Conservation (phyloP, 148 eudicot genomes). For the Amaranthus palmeri region DNA sequence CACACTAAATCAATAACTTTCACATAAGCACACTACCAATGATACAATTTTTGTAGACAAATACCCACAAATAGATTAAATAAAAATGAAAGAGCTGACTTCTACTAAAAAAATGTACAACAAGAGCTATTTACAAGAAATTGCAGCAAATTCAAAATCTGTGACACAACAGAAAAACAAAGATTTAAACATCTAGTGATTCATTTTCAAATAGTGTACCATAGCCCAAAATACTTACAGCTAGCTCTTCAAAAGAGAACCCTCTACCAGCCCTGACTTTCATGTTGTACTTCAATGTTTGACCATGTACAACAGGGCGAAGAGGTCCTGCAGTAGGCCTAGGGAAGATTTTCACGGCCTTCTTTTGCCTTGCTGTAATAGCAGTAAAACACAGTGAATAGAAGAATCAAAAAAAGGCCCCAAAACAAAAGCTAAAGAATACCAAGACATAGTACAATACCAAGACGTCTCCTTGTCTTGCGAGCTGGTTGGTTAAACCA, state of each 20-base stretch:
- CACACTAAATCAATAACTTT: no score
- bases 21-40: no score
- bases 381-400: background rate
- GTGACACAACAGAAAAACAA: background rate
- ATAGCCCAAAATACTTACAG: slow-evolving; percentile 18
- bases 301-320: slow-evolving; percentile 61
- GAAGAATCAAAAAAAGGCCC: background rate
- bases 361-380: slow-evolving; percentile 58
- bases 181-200: background rate
- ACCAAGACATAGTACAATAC: slow-evolving; percentile 17
- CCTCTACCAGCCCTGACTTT: slow-evolving; percentile 54
- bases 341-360: slow-evolving; percentile 75
- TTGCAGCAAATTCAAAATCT: background rate
- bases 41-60: no score
- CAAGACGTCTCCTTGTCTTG: slow-evolving; percentile 55
- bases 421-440: background rate
- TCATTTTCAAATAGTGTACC: background rate
- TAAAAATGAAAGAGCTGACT: no score
- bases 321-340: slow-evolving; percentile 70
- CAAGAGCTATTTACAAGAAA: background rate
- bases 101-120: background rate
- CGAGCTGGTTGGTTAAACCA: slow-evolving; percentile 80
- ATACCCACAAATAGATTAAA: no score
- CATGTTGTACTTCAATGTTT: slow-evolving; percentile 31
- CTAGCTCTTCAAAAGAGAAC: slow-evolving; percentile 65